These are phyloP conservation scores for Picochlorum sp. DNA, from an alignment of 139 green algal genomes.

Conservation along the genomic window DNA sequence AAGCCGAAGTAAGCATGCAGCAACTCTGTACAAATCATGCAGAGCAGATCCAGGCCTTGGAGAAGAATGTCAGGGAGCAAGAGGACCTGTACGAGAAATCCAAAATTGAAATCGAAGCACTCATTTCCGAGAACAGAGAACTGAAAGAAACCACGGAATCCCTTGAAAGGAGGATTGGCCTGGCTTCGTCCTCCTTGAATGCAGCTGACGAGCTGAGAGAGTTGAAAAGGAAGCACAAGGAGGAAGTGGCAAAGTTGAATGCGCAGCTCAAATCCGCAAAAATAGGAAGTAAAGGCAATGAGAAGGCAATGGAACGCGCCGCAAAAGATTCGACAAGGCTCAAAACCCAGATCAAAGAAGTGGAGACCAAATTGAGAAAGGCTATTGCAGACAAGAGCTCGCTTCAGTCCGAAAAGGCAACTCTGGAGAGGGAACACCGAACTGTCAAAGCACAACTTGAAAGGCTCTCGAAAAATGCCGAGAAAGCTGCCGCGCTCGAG, in stretches of 20 bases:
- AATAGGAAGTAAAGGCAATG: not conserved
- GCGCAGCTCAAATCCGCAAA: not conserved
- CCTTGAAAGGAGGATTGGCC: slow-evolving; percentile 49
- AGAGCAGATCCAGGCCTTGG: not conserved
- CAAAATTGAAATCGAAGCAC: slow-evolving; percentile 15
- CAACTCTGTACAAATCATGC: not conserved
- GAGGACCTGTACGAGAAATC: not conserved
- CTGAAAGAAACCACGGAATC: slow-evolving; percentile 21
- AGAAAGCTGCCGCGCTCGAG: slow-evolving; percentile 37
- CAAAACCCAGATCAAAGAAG: not conserved
- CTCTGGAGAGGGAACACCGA: not conserved
- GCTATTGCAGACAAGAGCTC: not conserved
- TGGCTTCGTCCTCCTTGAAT: slow-evolving; percentile 52
- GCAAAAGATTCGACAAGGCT: not conserved
- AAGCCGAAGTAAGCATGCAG: slow-evolving; percentile 22
- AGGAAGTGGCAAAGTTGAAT: slow-evolving; percentile 62
- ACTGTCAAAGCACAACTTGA: slow-evolving; percentile 34
- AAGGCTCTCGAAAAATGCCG: slow-evolving; percentile 47
- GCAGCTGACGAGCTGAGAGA: slow-evolving; percentile 72
- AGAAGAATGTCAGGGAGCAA: not conserved
- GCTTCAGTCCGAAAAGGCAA: not conserved
- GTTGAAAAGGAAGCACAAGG: slow-evolving; percentile 66
- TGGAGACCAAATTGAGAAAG: not conserved
- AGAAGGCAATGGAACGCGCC: not conserved
- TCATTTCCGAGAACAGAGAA: slow-evolving; percentile 14